These are phyloP conservation scores for Oehlia diaphana DNA, from an alignment of 192 early-diverging fungal species.

Conservation along the genomic window DNA sequence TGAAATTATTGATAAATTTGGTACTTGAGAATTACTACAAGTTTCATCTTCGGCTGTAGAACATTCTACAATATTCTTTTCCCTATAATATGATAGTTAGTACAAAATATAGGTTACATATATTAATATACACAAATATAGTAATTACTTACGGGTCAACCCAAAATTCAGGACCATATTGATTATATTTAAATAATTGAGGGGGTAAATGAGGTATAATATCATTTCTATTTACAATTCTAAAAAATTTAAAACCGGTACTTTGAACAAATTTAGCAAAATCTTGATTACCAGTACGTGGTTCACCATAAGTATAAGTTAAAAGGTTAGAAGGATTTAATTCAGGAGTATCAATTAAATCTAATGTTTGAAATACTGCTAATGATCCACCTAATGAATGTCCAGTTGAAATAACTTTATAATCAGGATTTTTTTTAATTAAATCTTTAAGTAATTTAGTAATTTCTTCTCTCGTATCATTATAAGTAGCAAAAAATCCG, in stretches of 20 bases:
- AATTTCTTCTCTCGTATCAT: slow-evolving; percentile 8
- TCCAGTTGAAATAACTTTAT: slow-evolving; percentile 9
- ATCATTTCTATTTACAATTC: slow-evolving; percentile 13
- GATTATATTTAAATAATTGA: background rate
- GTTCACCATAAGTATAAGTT: slow-evolving; percentile 29
- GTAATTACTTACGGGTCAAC: background rate
- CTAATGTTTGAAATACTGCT: slow-evolving; percentile 10
- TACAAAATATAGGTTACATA: too few species aligned
- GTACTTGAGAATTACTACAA: slow-evolving; percentile 3
- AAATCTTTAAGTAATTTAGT: slow-evolving; percentile 1
- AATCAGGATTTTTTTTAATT: slow-evolving; percentile 8
- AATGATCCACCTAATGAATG: slow-evolving; percentile 17
- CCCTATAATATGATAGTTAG: background rate
- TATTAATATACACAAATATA: background rate
- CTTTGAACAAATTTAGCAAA: slow-evolving; percentile 18
- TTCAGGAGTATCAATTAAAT: slow-evolving; percentile 9
- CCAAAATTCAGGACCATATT: slow-evolving; percentile 19
- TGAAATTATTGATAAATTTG: background rate
- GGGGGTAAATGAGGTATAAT: slow-evolving; percentile 19
- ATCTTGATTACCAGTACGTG: slow-evolving; percentile 17
- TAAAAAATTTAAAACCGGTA: background rate
- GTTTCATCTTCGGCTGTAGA: background rate
- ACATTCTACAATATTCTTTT: slow-evolving; percentile 10
- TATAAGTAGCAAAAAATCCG: background rate
- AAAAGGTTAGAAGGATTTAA: slow-evolving; percentile 12